A percentile compares a stretch with the other conserved stretches of the same genome.
Evolutionary conservation across 2,329 filamentous ascomycete genomes (phyloP).

Genomic region (Phialocephala subalpina): DNA sequence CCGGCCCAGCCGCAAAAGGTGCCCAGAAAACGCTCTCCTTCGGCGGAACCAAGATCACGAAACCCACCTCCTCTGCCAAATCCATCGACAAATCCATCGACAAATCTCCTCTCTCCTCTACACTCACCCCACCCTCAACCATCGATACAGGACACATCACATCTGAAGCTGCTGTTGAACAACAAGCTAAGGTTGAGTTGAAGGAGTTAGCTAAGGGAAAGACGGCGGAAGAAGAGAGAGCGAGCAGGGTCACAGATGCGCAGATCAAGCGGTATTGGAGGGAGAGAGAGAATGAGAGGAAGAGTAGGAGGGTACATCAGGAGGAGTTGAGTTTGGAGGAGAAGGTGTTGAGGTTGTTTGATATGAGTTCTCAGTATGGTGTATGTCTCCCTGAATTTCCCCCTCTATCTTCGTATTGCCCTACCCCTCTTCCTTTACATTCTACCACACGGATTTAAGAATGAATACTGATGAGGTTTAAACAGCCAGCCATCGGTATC

Average conservation of each 20-base stretch:
- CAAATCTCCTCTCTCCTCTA: not conserved
- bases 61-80: slow-evolving; percentile 49
- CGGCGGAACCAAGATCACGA: slow-evolving; percentile 65
- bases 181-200: slow-evolving; percentile 35
- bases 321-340: slow-evolving; percentile 74
- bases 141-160: slow-evolving; percentile 30
- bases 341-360: slow-evolving; percentile 91
- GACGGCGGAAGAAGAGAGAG: slow-evolving; percentile 61
- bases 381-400: slow-evolving; percentile 73
- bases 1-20: slow-evolving; percentile 49
- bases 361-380: slow-evolving; percentile 90
- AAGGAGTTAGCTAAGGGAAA: slow-evolving; percentile 47
- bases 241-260: slow-evolving; percentile 69
- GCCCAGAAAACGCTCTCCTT: slow-evolving; percentile 69
- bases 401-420: not conserved
- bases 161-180: slow-evolving; percentile 26
- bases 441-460: not conserved
- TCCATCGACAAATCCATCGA: slow-evolving; percentile 8
- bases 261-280: slow-evolving; percentile 84
- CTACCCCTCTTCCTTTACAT: slow-evolving; percentile 27
- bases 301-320: slow-evolving; percentile 80
- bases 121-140: not conserved
- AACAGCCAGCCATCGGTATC: slow-evolving; percentile 87
- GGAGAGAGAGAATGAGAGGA: slow-evolving; percentile 72
- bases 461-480: slow-evolving; percentile 12